Percentiles rank a stretch among this genome's conserved stretches.
Evolutionary conservation across 2,329 filamentous ascomycete species (phyloP).

Genomic region (Massarina eburnea): DNA sequence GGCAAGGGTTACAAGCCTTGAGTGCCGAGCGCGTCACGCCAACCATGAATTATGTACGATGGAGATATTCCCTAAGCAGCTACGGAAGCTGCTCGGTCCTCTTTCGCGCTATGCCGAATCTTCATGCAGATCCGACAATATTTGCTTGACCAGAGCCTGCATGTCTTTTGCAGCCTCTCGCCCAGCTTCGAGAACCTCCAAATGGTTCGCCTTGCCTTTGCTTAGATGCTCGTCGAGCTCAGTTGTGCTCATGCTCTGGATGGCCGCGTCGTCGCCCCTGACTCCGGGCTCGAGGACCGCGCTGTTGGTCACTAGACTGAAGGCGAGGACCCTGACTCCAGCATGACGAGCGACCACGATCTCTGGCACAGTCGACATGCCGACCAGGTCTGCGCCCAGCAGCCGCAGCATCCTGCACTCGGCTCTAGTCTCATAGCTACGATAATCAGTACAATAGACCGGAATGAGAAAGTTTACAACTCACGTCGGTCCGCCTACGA

Average conservation of each 20-base stretch:
- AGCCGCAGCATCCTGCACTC: constrained; percentile 64
- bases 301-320: constrained; percentile 68
- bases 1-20: constrained; percentile 39
- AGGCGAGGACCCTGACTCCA: constrained; percentile 63
- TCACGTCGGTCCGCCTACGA: constrained; percentile 63
- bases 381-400: constrained; percentile 68
- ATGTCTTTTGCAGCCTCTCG: constrained; percentile 62
- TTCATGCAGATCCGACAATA: constrained; percentile 44
- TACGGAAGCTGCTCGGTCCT: not conserved
- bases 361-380: constrained; percentile 71
- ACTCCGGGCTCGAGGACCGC: constrained; percentile 61
- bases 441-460: constrained; percentile 12
- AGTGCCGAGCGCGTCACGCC: constrained; percentile 7
- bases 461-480: constrained; percentile 15
- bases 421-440: constrained; percentile 64
- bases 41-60: too few species aligned
- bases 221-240: constrained; percentile 59
- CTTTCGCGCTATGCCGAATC: constrained; percentile 8
- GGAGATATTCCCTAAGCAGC: too few species aligned
- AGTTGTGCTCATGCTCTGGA: constrained; percentile 53
- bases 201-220: constrained; percentile 64
- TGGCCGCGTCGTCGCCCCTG: constrained; percentile 57
- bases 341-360: constrained; percentile 67
- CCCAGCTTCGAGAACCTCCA: constrained; percentile 66
- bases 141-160: constrained; percentile 55